Base-by-base conservation (phyloP, 345 rosid species). In the Pistacia vera region DNA sequence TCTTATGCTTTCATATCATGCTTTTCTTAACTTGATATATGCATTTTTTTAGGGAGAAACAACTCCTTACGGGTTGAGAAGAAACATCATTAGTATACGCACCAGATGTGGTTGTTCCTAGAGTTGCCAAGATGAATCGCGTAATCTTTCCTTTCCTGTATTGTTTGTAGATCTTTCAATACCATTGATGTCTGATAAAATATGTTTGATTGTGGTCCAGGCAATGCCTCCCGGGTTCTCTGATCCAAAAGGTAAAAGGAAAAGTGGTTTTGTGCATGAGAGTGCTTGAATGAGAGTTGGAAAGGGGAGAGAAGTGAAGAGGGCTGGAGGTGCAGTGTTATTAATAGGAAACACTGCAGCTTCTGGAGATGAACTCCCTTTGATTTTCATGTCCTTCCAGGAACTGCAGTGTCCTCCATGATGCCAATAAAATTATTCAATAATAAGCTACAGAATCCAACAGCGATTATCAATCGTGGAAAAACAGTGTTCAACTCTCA, bases 251-350 rank as follows among this genome's bases (percentile, higher is more conserved):
- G 81, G 93, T 86, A 33, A 86, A 84, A 35, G 99, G 96, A n/a
- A 95, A 93, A 83, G 85, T 93, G 33, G 98, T 95, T 18, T 33
- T 93, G 62, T 91, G 99, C 88, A 44, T 80, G 54, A 87, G 94
- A 83, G 96, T 94, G n/a, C 61, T 17, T 8, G 94, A 59, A 9
- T 75, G 18, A 85, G 90, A 89, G 62, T 90, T 1, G 84, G 70
- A 49, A 90, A 91, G 78, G 94, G 98, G n/a, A 9, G 83, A 68
- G 98, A 92, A 75, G 98, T 90, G 67, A 89, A 88, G 85, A 85
- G 92, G 67, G 98, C 97, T 0, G 97, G 97, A 9, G 99, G 94
- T 57, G 92, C 35, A 8, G 99, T n/a, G 96, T 65, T 81, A 86
- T 65, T 95, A 72, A 77, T 95, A 10, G 98, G 91, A 25, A 93